Conservation (phyloP, 495 filamentous ascomycete genomes). For the Penicillium taxi region DNA sequence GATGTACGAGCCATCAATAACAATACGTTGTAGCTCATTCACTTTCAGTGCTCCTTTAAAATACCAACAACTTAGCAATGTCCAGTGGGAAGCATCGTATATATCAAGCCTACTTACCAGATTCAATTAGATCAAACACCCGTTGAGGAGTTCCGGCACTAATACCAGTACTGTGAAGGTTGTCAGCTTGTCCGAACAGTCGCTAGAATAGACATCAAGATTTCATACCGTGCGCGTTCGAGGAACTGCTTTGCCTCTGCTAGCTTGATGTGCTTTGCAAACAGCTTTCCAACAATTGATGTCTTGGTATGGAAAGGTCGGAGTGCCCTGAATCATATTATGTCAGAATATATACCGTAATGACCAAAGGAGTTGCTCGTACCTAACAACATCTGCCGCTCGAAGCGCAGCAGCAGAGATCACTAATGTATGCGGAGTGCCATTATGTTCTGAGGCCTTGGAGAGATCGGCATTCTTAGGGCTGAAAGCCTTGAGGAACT, state of each 20-base stretch:
- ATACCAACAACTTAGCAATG: background rate
- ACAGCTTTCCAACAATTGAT: slow-evolving; percentile 75
- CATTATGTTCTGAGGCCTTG: slow-evolving; percentile 57
- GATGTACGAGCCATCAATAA: slow-evolving; percentile 83
- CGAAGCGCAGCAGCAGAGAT: slow-evolving; percentile 70
- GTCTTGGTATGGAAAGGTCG: slow-evolving; percentile 72
- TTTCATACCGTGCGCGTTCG: slow-evolving; percentile 46
- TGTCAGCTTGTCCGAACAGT: slow-evolving; percentile 20
- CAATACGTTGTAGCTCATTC: slow-evolving; percentile 62
- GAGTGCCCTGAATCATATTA: slow-evolving; percentile 45
- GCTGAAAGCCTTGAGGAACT: slow-evolving; percentile 63
- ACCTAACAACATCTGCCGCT: slow-evolving; percentile 73
- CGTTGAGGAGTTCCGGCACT: slow-evolving; percentile 84
- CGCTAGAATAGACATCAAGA: too few species aligned
- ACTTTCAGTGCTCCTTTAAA: slow-evolving; percentile 57
- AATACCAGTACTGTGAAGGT: slow-evolving; percentile 55
- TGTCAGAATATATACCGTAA: slow-evolving; percentile 3
- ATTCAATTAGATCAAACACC: slow-evolving; percentile 70
- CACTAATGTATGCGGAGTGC: slow-evolving; percentile 80
- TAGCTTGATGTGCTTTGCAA: slow-evolving; percentile 97
- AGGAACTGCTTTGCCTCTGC: slow-evolving; percentile 75
- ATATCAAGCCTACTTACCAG: slow-evolving; percentile 44
- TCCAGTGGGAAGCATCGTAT: background rate
- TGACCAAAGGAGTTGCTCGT: slow-evolving; percentile 7
- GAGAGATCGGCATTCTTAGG: slow-evolving; percentile 43